Percentiles rank a stretch among this genome's conserved stretches.
Evolutionary conservation across 2,329 filamentous ascomycete species (phyloP).

Genomic region (Fusarium cicatricum): DNA sequence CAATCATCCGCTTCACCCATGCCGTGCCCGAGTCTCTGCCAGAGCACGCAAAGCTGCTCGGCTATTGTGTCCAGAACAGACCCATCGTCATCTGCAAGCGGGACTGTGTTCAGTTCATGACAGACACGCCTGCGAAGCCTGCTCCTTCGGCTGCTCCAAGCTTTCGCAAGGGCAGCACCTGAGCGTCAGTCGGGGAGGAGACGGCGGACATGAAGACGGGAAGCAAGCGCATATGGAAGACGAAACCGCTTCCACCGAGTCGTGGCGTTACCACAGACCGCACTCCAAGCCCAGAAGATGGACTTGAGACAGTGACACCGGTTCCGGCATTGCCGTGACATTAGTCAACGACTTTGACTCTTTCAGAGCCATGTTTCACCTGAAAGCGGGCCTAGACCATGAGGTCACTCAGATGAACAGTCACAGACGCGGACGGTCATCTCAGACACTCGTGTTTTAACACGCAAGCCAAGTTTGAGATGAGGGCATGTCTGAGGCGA

Average conservation of each 20-base stretch:
- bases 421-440: too few species aligned
- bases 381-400: neutral
- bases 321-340: too few species aligned
- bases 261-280: constrained; percentile 6
- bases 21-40: constrained; percentile 44
- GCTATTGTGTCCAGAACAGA: constrained; percentile 45
- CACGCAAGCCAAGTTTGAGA: too few species aligned
- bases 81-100: constrained; percentile 52
- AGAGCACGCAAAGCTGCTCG: constrained; percentile 48
- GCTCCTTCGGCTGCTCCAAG: constrained; percentile 11
- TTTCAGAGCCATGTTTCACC: neutral
- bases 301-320: neutral
- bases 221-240: neutral
- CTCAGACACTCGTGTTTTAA: too few species aligned
- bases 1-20: constrained; percentile 55
- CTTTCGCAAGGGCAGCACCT: constrained; percentile 18
- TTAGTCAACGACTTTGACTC: too few species aligned
- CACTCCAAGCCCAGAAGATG: neutral
- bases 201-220: neutral
- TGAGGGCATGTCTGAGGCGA: too few species aligned
- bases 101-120: constrained; percentile 46
- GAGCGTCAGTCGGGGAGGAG: too few species aligned
- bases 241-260: neutral
- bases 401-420: too few species aligned
- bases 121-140: constrained; percentile 23